Percentiles rank a stretch among this genome's conserved stretches.
phyloP scores from a whole-genome alignment of 306 rosid species.

The Dryas drummondii region DNA sequence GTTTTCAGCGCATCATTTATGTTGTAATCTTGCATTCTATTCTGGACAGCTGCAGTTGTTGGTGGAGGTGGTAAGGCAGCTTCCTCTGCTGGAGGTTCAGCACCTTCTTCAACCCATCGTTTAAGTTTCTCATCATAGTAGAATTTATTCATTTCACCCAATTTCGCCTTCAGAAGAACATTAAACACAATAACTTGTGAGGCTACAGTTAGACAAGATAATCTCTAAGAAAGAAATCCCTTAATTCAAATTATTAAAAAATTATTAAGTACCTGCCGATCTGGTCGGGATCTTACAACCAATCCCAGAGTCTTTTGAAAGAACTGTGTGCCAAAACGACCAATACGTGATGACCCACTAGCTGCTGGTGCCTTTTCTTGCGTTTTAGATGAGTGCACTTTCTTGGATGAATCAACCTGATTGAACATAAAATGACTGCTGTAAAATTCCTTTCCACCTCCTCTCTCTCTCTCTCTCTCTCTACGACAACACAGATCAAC shows the following conservation, averaged over 20 bases:
- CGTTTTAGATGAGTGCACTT: slow-evolving; percentile 35
- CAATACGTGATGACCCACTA: slow-evolving; percentile 53
- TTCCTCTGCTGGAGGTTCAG: slow-evolving; percentile 64
- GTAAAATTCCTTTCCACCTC: slow-evolving; percentile 1
- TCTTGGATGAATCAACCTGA: slow-evolving; percentile 44
- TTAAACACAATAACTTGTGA: background rate
- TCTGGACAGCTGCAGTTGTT: slow-evolving; percentile 54
- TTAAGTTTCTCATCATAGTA: slow-evolving; percentile 78
- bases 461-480: background rate
- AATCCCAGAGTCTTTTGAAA: slow-evolving; percentile 70
- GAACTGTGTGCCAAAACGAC: slow-evolving; percentile 60
- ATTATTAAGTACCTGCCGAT: slow-evolving; percentile 45
- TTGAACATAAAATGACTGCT: slow-evolving; percentile 12
- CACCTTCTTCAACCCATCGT: slow-evolving; percentile 87
- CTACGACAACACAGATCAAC: background rate
- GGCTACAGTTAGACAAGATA: background rate
- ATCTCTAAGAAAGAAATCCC: background rate
- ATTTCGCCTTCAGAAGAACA: slow-evolving; percentile 58
- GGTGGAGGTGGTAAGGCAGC: slow-evolving; percentile 70
- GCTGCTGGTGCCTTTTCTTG: slow-evolving; percentile 45
- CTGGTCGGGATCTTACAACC: slow-evolving; percentile 57
- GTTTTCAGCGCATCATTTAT: slow-evolving; percentile 13
- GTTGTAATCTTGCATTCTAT: slow-evolving; percentile 53
- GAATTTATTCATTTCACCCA: slow-evolving; percentile 69
- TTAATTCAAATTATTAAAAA: background rate